These are phyloP conservation scores for Backusella westeae DNA, from an alignment of 192 early-diverging fungal species.

Conservation along the genomic window DNA sequence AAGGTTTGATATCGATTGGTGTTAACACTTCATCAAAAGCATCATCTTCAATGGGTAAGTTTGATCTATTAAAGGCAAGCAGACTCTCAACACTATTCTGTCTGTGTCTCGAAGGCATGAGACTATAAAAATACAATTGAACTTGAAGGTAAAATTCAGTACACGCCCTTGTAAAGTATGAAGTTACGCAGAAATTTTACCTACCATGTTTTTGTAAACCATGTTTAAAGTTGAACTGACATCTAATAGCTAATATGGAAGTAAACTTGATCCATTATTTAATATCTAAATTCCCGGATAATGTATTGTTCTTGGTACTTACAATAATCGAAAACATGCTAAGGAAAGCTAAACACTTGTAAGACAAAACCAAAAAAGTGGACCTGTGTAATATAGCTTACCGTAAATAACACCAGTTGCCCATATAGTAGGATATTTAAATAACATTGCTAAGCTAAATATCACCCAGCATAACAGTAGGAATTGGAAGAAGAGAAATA, in stretches of 20 bases:
- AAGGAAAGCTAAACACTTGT: neutral
- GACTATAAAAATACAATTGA: neutral
- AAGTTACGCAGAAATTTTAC: neutral
- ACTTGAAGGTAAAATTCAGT: neutral
- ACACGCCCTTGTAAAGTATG: neutral
- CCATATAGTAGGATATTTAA: neutral
- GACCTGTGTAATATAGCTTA: neutral
- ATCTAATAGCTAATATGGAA: neutral
- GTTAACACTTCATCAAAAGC: neutral
- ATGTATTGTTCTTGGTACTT: neutral
- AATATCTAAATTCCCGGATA: neutral
- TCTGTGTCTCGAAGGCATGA: neutral
- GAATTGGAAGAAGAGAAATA: neutral
- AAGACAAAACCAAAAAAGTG: neutral
- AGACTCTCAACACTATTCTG: neutral
- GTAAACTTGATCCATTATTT: neutral
- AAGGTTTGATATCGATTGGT: neutral
- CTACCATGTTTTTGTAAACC: neutral
- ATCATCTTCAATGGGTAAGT: neutral
- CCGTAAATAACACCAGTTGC: neutral
- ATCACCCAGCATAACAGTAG: neutral
- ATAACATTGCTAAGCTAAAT: neutral
- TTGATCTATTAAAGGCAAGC: neutral
- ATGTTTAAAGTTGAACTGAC: neutral
- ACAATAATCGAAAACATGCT: slow-evolving; percentile 3